Percentiles rank a stretch among this genome's conserved stretches.
phyloP scores from a whole-genome alignment of 2,329 filamentous ascomycete species.

The Kalaharituber pfeilii region DNA sequence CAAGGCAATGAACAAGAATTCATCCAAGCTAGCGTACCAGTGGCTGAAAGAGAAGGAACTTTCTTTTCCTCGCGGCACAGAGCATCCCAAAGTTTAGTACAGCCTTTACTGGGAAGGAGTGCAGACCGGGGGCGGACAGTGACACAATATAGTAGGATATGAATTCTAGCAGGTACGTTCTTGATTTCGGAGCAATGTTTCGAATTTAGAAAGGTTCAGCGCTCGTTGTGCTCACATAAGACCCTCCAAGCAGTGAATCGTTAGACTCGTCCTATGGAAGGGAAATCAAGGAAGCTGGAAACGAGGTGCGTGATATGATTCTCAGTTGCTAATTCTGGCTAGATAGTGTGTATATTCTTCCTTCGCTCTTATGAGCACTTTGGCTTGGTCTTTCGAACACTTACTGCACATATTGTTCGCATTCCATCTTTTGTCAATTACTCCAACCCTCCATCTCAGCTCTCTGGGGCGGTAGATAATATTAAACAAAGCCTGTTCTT shows the following conservation, averaged over 20 bases:
- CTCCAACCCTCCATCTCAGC: no score
- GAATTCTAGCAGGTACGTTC: neutral
- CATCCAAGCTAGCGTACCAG: neutral
- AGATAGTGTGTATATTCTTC: no score
- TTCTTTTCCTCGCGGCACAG: neutral
- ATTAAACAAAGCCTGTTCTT: no score
- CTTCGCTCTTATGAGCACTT: no score
- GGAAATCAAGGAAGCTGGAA: neutral
- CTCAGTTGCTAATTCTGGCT: neutral
- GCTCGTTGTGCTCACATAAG: neutral
- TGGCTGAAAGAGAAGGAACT: neutral
- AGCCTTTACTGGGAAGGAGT: no score
- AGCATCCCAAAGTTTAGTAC: neutral
- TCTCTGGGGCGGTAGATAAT: no score
- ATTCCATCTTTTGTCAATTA: no score
- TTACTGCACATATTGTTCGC: no score
- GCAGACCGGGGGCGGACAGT: neutral
- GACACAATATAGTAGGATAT: neutral
- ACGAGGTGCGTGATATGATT: neutral
- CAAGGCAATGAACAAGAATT: neutral
- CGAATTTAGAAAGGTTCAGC: neutral
- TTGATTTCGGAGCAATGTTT: neutral
- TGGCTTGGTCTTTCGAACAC: no score
- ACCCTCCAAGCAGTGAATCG: neutral
- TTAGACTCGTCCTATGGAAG: no score